Conservation (phyloP, 2,329 filamentous ascomycete genomes). For the Phialophora chinensis region DNA sequence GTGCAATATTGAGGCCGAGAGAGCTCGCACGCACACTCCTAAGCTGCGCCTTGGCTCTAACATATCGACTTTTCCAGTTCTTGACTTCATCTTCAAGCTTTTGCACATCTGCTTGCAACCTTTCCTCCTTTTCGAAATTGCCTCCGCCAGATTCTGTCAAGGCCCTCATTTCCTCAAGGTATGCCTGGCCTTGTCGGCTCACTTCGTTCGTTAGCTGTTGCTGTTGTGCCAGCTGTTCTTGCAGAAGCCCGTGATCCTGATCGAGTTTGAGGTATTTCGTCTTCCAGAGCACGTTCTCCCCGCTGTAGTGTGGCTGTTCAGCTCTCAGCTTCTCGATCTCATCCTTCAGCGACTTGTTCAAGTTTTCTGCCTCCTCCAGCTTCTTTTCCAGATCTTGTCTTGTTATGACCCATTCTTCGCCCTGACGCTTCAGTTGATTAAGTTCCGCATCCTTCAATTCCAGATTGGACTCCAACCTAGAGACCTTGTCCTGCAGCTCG, state of each 20-base stretch:
- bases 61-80: constrained; percentile 89
- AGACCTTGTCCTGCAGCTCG: constrained; percentile 75
- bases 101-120: constrained; percentile 75
- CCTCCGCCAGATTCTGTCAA: constrained; percentile 80
- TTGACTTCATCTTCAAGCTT: constrained; percentile 81
- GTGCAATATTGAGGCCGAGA: constrained; percentile 66
- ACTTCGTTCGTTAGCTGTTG: constrained; percentile 86
- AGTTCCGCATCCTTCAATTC: constrained; percentile 75
- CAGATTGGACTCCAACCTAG: constrained; percentile 71
- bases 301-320: constrained; percentile 30
- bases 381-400: constrained; percentile 73
- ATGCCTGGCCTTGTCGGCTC: constrained; percentile 78
- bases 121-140: constrained; percentile 80
- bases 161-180: constrained; percentile 85
- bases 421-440: constrained; percentile 45
- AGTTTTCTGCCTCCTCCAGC: constrained; percentile 72
- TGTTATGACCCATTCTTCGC: constrained; percentile 69
- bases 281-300: constrained; percentile 52
- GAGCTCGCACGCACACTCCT: constrained; percentile 81
- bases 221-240: constrained; percentile 71
- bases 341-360: constrained; percentile 79
- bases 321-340: constrained; percentile 66
- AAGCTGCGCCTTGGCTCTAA: constrained; percentile 84
- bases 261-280: constrained; percentile 64
- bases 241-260: constrained; percentile 69